Conservation (phyloP, 257 asterid species). For the Paraleonurus japonicus region DNA sequence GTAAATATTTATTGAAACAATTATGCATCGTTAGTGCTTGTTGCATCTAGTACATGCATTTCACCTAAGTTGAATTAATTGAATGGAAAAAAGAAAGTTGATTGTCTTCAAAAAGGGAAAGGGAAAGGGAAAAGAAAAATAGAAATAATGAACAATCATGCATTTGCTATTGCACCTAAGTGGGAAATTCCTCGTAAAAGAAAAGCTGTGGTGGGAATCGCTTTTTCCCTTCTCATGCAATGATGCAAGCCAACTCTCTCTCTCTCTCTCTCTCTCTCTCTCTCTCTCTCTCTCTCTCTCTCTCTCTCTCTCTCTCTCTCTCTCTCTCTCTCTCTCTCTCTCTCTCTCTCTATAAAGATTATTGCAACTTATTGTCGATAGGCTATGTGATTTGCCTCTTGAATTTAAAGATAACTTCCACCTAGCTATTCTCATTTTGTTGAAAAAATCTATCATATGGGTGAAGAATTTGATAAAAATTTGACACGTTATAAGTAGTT, state of each 20-base stretch:
- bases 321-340: too few relatives aligned
- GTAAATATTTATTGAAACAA: not conserved
- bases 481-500: not conserved
- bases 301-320: too few relatives aligned
- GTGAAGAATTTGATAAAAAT: not conserved
- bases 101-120: conserved; percentile 5
- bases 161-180: not conserved
- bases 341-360: not conserved
- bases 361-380: conserved; percentile 9
- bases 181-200: not conserved
- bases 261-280: too few relatives aligned
- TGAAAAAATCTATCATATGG: not conserved
- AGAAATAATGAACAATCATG: conserved; percentile 21
- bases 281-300: too few relatives aligned
- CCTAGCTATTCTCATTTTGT: conserved; percentile 13
- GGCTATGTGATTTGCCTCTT: conserved; percentile 12
- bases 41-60: conserved; percentile 15
- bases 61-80: conserved; percentile 24
- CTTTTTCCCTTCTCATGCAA: conserved; percentile 24
- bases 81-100: conserved; percentile 1
- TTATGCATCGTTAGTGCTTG: not conserved
- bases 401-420: not conserved
- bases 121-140: not conserved
- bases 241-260: too few relatives aligned
- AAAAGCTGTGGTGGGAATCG: conserved; percentile 10